Evolutionary conservation across 768 basidiomycete genomes (phyloP).

Genomic region (Russula compacta): DNA sequence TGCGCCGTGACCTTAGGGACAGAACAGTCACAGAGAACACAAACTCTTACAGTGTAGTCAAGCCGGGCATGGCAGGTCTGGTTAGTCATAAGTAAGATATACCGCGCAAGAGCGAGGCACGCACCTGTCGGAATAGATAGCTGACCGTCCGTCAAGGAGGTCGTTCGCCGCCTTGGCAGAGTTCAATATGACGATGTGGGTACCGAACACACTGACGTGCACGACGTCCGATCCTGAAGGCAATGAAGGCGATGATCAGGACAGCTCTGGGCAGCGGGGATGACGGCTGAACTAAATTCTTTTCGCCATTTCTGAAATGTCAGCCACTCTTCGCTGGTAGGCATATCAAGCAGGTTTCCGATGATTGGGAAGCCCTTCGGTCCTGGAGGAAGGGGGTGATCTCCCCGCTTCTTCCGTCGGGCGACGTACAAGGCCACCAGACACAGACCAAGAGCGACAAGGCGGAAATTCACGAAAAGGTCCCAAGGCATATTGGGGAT

Average conservation of each 20-base stretch:
- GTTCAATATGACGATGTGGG: slow-evolving; percentile 4
- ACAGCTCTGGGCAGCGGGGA: not conserved
- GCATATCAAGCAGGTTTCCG: slow-evolving; percentile 9
- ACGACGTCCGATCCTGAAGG: not conserved
- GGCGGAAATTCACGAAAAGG: not conserved
- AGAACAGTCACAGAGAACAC: not conserved
- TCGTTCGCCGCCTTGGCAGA: slow-evolving; percentile 4
- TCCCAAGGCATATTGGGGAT: not conserved
- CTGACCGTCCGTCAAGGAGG: not conserved
- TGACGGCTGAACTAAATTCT: not conserved
- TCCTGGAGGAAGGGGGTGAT: not conserved
- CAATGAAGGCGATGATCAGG: not conserved
- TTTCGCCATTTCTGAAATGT: slow-evolving; percentile 1
- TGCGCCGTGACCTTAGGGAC: slow-evolving; percentile 3
- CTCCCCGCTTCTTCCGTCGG: not conserved
- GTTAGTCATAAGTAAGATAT: not conserved
- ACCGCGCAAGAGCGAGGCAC: not conserved
- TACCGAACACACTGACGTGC: not conserved
- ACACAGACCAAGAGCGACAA: not conserved
- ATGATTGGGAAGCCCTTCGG: slow-evolving; percentile 1
- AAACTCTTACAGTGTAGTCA: slow-evolving; percentile 3
- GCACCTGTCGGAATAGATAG: slow-evolving; percentile 10
- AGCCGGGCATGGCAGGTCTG: not conserved
- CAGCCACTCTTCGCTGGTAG: not conserved
- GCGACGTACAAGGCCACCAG: not conserved